Evolutionary conservation across 108 stramenopile species (phyloP).

Genomic region (Cyclotella atomus): DNA sequence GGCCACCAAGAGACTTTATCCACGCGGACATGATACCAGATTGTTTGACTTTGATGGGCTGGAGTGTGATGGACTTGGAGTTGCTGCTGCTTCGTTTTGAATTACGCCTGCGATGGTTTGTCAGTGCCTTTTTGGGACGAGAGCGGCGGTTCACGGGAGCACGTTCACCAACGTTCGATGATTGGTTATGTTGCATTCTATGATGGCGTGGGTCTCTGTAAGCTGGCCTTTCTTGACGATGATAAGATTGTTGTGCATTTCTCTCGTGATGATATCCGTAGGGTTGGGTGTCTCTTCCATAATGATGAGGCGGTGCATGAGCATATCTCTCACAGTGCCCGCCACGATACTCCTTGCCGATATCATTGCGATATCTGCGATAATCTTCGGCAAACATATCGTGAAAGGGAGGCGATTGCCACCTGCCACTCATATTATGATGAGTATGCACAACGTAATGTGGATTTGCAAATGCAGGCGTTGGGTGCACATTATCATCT

Average conservation of each 20-base stretch:
- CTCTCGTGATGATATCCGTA: too few relatives aligned
- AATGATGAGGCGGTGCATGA: background rate
- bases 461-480: too few relatives aligned
- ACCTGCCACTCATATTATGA: background rate
- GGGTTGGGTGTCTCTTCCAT: too few relatives aligned
- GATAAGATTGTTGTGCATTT: too few relatives aligned
- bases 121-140: too few relatives aligned
- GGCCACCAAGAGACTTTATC: slow-evolving; percentile 28
- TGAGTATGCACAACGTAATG: background rate
- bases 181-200: too few relatives aligned
- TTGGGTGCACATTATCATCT: too few relatives aligned
- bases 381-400: background rate
- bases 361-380: background rate
- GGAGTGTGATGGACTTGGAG: background rate
- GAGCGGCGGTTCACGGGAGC: too few relatives aligned
- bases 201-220: too few relatives aligned
- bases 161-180: too few relatives aligned
- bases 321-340: background rate
- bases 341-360: background rate
- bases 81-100: background rate
- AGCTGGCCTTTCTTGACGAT: too few relatives aligned
- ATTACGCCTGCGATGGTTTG: background rate
- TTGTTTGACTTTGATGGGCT: slow-evolving; percentile 5
- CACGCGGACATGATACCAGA: slow-evolving; percentile 15
- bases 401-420: background rate